Conservation (phyloP, 768 basidiomycete genomes). For the Lactarius evosmus region DNA sequence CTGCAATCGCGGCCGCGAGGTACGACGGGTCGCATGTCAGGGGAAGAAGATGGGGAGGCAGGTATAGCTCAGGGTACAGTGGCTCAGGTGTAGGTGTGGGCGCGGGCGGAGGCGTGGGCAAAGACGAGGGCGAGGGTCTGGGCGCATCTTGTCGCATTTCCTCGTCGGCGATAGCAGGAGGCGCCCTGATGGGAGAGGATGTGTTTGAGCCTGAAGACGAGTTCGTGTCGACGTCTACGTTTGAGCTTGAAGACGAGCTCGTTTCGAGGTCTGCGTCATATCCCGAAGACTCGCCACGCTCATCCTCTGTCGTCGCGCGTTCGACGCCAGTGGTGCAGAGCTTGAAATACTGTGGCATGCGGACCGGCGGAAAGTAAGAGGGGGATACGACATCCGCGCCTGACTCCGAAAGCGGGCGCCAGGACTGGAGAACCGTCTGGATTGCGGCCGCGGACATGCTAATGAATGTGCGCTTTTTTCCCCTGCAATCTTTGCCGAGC, state of each 20-base stretch:
- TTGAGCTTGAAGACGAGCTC: not conserved
- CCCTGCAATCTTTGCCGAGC: not conserved
- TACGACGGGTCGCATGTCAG: constrained; percentile 3
- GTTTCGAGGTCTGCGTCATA: not conserved
- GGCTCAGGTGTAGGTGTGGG: not conserved
- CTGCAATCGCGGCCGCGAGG: constrained; percentile 6
- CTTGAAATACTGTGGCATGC: constrained; percentile 8
- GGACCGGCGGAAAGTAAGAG: constrained; percentile 8
- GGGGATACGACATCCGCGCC: not conserved
- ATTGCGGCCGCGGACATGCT: not conserved
- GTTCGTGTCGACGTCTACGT: not conserved
- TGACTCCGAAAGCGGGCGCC: constrained; percentile 5
- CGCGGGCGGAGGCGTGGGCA: not conserved
- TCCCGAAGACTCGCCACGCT: not conserved
- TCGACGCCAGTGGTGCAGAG: not conserved
- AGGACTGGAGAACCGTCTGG: not conserved
- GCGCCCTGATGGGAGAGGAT: not conserved
- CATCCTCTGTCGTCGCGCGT: not conserved
- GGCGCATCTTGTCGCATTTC: not conserved
- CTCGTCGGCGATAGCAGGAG: not conserved
- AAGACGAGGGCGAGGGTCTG: not conserved
- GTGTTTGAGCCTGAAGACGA: not conserved
- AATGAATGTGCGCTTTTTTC: not conserved
- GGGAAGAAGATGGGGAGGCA: constrained; percentile 13
- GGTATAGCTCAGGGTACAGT: constrained; percentile 9